phyloP scores from a whole-genome alignment of 805 yeast species.

The Ogataea angusta region DNA sequence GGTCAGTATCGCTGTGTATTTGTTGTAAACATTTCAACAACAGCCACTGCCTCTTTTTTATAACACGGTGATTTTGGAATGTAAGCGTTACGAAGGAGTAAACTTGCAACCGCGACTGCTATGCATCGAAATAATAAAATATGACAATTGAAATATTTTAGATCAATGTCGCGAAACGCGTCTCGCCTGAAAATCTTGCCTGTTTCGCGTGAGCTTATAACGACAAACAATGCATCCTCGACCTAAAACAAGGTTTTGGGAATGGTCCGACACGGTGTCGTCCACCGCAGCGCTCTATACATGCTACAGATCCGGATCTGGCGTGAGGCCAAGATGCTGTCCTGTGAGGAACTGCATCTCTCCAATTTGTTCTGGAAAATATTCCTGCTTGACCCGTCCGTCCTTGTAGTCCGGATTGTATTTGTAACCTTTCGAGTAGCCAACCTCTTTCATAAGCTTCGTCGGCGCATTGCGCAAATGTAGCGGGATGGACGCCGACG shows the following conservation, averaged over 20 bases:
- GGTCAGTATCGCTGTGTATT: conserved; percentile 1
- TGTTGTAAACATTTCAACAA: conserved; percentile 1
- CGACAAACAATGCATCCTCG: background rate
- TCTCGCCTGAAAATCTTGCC: background rate
- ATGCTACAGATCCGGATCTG: conserved; percentile 40
- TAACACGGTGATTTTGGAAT: conserved; percentile 10
- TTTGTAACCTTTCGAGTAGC: conserved; percentile 80
- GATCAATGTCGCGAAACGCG: conserved; percentile 3
- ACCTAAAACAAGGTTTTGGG: conserved; percentile 15
- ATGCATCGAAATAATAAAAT: conserved; percentile 1
- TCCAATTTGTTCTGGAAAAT: conserved; percentile 63
- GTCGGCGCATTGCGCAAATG: conserved; percentile 97
- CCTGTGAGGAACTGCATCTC: conserved; percentile 50
- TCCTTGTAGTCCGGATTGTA: conserved; percentile 79
- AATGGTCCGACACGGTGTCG: background rate
- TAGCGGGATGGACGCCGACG: conserved; percentile 65
- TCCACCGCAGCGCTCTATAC: background rate
- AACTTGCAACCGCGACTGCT: conserved; percentile 8
- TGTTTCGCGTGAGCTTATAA: background rate
- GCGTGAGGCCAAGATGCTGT: conserved; percentile 49
- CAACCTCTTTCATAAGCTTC: conserved; percentile 79
- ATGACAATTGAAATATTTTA: conserved; percentile 2
- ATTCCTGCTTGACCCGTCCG: conserved; percentile 72
- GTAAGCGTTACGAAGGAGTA: conserved; percentile 7
- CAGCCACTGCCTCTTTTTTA: conserved; percentile 4